Percentiles rank a stretch among this genome's conserved stretches.
These are phyloP conservation scores for Colletotrichum filicis DNA, from an alignment of 2,329 filamentous ascomycete genomes.

Conservation along the genomic window DNA sequence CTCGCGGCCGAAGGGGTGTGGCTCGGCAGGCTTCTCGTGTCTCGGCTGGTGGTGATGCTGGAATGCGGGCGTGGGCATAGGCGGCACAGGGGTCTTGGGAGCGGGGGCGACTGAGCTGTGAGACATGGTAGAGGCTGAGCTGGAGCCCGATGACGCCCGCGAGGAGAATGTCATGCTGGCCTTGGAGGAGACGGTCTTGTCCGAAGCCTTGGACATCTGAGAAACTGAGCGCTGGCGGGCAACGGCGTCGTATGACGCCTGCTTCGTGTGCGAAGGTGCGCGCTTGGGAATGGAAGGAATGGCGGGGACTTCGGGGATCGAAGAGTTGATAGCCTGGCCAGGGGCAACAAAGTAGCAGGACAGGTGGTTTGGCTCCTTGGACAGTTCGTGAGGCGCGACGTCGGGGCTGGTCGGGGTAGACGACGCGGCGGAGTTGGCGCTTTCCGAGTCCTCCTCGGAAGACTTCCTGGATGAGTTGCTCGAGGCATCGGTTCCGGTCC, in stretches of 20 bases:
- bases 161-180: slow-evolving; percentile 64
- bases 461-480: slow-evolving; percentile 66
- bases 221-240: slow-evolving; percentile 73
- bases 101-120: slow-evolving; percentile 46
- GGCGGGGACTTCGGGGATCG: slow-evolving; percentile 53
- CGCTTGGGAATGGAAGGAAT: slow-evolving; percentile 80
- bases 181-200: slow-evolving; percentile 65
- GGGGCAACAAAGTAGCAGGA: slow-evolving; percentile 73
- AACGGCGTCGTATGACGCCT: slow-evolving; percentile 78
- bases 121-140: slow-evolving; percentile 60
- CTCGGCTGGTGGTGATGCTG: slow-evolving; percentile 43
- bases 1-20: slow-evolving; percentile 88
- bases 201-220: slow-evolving; percentile 65
- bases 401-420: slow-evolving; percentile 78
- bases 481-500: slow-evolving; percentile 58
- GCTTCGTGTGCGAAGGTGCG: slow-evolving; percentile 89
- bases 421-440: slow-evolving; percentile 61
- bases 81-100: slow-evolving; percentile 43
- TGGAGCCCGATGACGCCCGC: slow-evolving; percentile 67
- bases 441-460: slow-evolving; percentile 79
- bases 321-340: slow-evolving; percentile 53
- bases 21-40: slow-evolving; percentile 49
- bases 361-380: slow-evolving; percentile 72
- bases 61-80: slow-evolving; percentile 46
- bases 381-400: slow-evolving; percentile 63